These are phyloP conservation scores for Sporothrix brasiliensis DNA, from an alignment of 2,329 filamentous ascomycete genomes.

Conservation along the genomic window DNA sequence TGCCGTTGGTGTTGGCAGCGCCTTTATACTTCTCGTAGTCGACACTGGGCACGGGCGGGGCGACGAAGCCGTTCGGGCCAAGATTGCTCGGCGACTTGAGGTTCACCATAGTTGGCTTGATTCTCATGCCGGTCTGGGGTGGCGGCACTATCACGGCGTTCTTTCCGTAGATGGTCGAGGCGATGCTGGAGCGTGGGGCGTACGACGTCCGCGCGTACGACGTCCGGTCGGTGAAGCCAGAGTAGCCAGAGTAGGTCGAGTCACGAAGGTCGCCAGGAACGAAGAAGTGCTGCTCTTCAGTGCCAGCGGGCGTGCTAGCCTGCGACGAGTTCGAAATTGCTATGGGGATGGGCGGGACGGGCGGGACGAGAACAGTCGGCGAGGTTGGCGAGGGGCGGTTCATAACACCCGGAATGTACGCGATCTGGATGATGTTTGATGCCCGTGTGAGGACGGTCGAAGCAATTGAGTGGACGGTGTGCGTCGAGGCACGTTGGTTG, in stretches of 20 bases:
- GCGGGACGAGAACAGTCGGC: conserved; percentile 79
- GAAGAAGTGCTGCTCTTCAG: conserved; percentile 87
- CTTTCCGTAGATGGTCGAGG: conserved; percentile 91
- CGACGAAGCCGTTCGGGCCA: conserved; percentile 55
- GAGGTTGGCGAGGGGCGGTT: conserved; percentile 87
- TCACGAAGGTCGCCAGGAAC: conserved; percentile 87
- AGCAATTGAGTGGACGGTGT: conserved; percentile 88
- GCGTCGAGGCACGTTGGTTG: conserved; percentile 72
- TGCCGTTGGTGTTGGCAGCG: background rate
- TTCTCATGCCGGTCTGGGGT: conserved; percentile 82
- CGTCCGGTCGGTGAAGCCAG: conserved; percentile 63
- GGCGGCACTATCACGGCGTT: conserved; percentile 81
- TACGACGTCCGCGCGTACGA: conserved; percentile 63
- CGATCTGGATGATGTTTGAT: conserved; percentile 99
- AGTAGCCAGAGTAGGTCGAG: conserved; percentile 83
- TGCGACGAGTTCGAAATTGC: conserved; percentile 54
- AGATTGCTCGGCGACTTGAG: conserved; percentile 67
- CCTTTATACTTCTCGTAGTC: conserved; percentile 63
- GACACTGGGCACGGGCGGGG: conserved; percentile 74
- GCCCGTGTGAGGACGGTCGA: conserved; percentile 93
- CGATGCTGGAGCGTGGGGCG: conserved; percentile 71
- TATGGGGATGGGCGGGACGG: conserved; percentile 86
- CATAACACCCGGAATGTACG: conserved; percentile 95
- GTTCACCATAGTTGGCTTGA: conserved; percentile 89
- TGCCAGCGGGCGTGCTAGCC: conserved; percentile 58